Evolutionary conservation across 2,329 filamentous ascomycete species (phyloP).

Genomic region (Trichoderma endophyticum): DNA sequence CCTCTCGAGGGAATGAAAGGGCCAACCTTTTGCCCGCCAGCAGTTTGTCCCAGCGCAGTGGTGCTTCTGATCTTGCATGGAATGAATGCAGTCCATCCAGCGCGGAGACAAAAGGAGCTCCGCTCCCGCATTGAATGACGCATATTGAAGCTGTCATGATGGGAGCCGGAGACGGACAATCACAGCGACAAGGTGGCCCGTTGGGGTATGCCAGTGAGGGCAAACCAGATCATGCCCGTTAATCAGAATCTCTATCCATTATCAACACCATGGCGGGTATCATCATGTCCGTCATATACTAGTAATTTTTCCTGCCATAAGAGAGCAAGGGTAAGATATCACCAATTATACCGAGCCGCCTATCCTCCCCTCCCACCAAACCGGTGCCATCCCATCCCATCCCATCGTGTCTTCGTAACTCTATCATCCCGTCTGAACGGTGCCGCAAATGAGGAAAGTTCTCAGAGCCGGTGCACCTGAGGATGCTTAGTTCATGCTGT

Average conservation of each 20-base stretch:
- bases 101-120: not conserved
- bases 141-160: not conserved
- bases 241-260: not conserved
- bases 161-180: not conserved
- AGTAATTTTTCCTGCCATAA: conserved; percentile 3
- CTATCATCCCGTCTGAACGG: conserved; percentile 25
- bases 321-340: conserved; percentile 13
- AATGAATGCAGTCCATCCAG: not conserved
- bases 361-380: not conserved
- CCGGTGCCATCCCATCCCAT: conserved; percentile 28
- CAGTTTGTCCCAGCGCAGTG: not conserved
- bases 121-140: not conserved
- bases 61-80: not conserved
- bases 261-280: conserved; percentile 1
- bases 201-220: not conserved
- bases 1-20: not conserved
- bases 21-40: not conserved
- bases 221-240: not conserved
- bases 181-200: not conserved
- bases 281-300: conserved; percentile 6
- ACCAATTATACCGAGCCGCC: conserved; percentile 16
- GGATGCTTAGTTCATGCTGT: not conserved
- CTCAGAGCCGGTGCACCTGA: not conserved
- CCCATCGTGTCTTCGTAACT: conserved; percentile 33
- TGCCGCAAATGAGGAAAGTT: conserved; percentile 18